phyloP scores from a whole-genome alignment of 2,329 filamentous ascomycete species.

The Aspergillus tamarii region DNA sequence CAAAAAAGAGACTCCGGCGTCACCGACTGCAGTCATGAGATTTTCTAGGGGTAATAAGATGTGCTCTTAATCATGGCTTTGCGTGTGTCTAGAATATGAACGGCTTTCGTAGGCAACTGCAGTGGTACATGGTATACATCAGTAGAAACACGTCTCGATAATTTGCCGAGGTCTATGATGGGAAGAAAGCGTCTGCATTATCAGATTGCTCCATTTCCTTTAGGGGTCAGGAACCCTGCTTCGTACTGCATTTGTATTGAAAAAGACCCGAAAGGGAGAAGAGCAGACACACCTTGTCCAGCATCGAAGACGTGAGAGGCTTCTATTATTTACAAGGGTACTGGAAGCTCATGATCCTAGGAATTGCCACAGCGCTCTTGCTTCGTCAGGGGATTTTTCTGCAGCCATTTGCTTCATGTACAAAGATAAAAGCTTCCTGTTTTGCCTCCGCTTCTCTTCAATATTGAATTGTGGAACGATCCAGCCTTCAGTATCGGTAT shows the following conservation, averaged over 20 bases:
- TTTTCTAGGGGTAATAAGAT: not conserved
- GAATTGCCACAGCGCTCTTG: conserved; percentile 27
- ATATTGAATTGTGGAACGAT: conserved; percentile 35
- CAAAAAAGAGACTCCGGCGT: not conserved
- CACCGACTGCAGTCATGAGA: not conserved
- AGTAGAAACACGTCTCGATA: not conserved
- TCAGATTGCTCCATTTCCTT: not conserved
- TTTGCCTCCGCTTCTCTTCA: conserved; percentile 27
- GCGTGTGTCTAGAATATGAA: not conserved
- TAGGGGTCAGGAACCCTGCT: not conserved
- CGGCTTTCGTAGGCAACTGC: not conserved
- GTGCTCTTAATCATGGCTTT: not conserved
- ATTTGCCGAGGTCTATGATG: not conserved
- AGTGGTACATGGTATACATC: not conserved
- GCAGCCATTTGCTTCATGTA: conserved; percentile 22
- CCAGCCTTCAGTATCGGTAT: conserved; percentile 42
- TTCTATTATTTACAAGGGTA: too few relatives aligned
- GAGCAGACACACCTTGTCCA: too few relatives aligned
- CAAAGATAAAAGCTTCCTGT: conserved; percentile 28
- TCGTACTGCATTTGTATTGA: not conserved
- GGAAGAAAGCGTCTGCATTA: not conserved
- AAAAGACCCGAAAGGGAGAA: too few relatives aligned
- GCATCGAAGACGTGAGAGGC: too few relatives aligned
- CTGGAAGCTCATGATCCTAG: conserved; percentile 1
- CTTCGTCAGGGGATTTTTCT: conserved; percentile 24